Evolutionary conservation across 805 yeast genomes (phyloP).

Genomic region (Sungouiella thailandica): DNA sequence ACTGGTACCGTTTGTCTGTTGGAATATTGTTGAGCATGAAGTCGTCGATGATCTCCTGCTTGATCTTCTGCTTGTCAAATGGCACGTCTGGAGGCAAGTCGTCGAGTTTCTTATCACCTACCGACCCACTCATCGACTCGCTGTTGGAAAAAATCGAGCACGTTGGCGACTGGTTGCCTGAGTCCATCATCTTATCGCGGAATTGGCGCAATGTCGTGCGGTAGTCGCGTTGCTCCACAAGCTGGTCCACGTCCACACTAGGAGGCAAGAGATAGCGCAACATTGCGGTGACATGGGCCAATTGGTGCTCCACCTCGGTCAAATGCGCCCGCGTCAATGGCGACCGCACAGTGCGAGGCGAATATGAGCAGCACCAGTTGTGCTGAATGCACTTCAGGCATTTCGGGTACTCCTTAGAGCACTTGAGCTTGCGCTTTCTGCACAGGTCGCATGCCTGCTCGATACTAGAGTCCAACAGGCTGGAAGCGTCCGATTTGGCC

Average conservation of each 20-base stretch:
- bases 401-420: slow-evolving; percentile 73
- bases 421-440: slow-evolving; percentile 70
- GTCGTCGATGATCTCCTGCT: slow-evolving; percentile 38
- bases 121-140: slow-evolving; percentile 10
- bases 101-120: slow-evolving; percentile 12
- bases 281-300: slow-evolving; percentile 25
- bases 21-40: slow-evolving; percentile 35
- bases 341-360: slow-evolving; percentile 72
- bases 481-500: neutral
- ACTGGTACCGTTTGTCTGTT: slow-evolving; percentile 14
- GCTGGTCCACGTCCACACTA: slow-evolving; percentile 15
- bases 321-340: slow-evolving; percentile 79
- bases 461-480: slow-evolving; percentile 15
- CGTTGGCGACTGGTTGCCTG: slow-evolving; percentile 15
- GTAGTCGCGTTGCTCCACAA: slow-evolving; percentile 15
- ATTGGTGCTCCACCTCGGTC: slow-evolving; percentile 62
- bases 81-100: slow-evolving; percentile 4
- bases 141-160: slow-evolving; percentile 23
- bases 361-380: slow-evolving; percentile 69
- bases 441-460: slow-evolving; percentile 81
- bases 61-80: slow-evolving; percentile 21
- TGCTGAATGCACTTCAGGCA: slow-evolving; percentile 73
- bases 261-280: slow-evolving; percentile 29
- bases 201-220: slow-evolving; percentile 9
- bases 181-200: slow-evolving; percentile 8